Percentiles rank a stretch among this genome's conserved stretches.
These are phyloP conservation scores for Boechera divaricarpa DNA, from an alignment of 345 rosid species.

Conservation along the genomic window DNA sequence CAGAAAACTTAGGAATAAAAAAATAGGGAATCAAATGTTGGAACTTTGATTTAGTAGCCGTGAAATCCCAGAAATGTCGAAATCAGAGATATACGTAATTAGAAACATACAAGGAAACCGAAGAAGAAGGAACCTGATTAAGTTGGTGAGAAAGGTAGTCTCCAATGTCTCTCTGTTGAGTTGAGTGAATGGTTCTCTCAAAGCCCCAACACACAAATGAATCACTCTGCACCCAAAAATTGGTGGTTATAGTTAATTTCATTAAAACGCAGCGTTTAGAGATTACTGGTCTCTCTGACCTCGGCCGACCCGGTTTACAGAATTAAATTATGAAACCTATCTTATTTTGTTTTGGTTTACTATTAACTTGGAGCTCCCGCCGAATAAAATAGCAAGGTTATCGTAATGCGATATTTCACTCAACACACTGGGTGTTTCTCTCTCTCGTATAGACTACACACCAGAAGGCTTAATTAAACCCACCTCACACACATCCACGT, in stretches of 20 bases:
- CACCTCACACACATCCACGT: no score
- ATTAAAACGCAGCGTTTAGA: not conserved
- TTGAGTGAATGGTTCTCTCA: not conserved
- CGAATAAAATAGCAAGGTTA: no score
- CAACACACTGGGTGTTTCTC: constrained; percentile 69
- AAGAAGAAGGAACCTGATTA: not conserved
- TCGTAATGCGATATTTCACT: constrained; percentile 19
- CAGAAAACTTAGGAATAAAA: not conserved
- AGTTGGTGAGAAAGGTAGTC: not conserved
- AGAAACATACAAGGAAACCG: not conserved
- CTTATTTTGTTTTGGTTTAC: not conserved
- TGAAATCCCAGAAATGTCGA: not conserved
- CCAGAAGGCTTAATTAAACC: no score
- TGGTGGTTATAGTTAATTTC: not conserved
- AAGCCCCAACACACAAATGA: not conserved
- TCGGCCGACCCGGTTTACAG: not conserved
- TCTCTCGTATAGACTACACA: constrained; percentile 71
- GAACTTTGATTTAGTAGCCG: not conserved
- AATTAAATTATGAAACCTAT: no score
- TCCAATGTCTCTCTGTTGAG: not conserved
- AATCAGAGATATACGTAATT: not conserved
- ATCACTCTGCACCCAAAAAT: not conserved
- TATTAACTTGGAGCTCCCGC: no score
- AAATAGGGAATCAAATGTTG: not conserved
- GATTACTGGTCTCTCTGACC: not conserved